Evolutionary conservation across 2,329 filamentous ascomycete genomes (phyloP).

Genomic region (Ilyonectria mors-panacis): DNA sequence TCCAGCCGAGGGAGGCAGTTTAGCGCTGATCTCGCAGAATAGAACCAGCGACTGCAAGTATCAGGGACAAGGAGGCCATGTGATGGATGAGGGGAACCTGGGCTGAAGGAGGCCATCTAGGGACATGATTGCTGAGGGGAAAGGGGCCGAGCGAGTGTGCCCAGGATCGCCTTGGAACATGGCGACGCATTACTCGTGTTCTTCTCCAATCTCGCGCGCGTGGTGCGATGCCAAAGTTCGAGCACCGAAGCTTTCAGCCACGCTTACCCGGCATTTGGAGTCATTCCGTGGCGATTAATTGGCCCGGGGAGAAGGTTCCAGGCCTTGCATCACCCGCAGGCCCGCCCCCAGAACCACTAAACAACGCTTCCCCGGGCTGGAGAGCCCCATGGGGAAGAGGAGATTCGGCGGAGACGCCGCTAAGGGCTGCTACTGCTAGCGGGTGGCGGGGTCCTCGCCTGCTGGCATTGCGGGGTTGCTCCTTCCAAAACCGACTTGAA

Average conservation of each 20-base stretch:
- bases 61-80: conserved; percentile 8
- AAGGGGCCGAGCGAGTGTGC: neutral
- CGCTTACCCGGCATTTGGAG: neutral
- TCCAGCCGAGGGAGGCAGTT: conserved; percentile 3
- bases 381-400: conserved; percentile 38
- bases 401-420: conserved; percentile 9
- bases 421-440: neutral
- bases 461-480: conserved; percentile 7
- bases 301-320: conserved; percentile 25
- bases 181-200: conserved; percentile 25
- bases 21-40: neutral
- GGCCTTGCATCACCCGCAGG: conserved; percentile 21
- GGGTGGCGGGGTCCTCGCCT: neutral
- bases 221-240: conserved; percentile 7
- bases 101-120: conserved; percentile 8
- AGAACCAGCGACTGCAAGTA: neutral
- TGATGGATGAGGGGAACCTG: conserved; percentile 9
- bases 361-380: neutral
- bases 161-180: neutral
- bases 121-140: conserved; percentile 8
- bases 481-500: conserved; percentile 29
- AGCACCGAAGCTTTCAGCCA: conserved; percentile 1
- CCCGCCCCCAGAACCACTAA: conserved; percentile 13
- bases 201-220: conserved; percentile 8
- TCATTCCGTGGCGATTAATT: conserved; percentile 25